Evolutionary conservation across 2,329 filamentous ascomycete genomes (phyloP), one percentile per base, ranked within the genome.

Genomic region (Xylariomycetidae sp.): DNA sequence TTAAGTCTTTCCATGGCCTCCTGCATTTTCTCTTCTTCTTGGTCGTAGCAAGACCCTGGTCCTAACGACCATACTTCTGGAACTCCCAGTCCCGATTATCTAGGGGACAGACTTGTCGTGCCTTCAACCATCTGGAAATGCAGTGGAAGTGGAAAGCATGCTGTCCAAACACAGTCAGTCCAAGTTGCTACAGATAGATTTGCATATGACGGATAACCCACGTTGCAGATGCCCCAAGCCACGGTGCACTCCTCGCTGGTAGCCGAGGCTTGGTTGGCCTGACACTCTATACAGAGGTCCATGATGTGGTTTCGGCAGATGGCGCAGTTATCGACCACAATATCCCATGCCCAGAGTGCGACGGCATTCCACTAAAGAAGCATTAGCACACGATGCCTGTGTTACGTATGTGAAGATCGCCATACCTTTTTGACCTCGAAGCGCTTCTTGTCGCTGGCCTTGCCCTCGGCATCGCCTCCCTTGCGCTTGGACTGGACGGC

Each of bases 101-200:
- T 27, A 98, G 72, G 12, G 92, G 92, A 59, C 92, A 98, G 31
- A 98, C 92, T 60, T 97, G 92, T 58, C 92, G 82, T n/a, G 92
- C 95, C 74, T 98, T 98, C 39, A 98, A 72, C 92, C 92, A 98
- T 65, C 92, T 80, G 10, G 92, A 97, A 58, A 98, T 98, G 71
- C 92, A 98, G 69, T 98, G 92, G 69, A 98, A 98, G 66, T 98
- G 92, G 74, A 98, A 98, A 18, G 92, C 92, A 58, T 98, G 92
- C 92, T 98, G 54, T n/a, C 8, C 8, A 23, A 8, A 23, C n/a
- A 23, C 8, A 8, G n/a, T 23, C n/a, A 23, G 6, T 38, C n/a
- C n/a, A n/a, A n/a, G n/a, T n/a, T n/a, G n/a, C n/a, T n/a, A n/a
- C n/a, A n/a, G n/a, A n/a, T n/a, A n/a, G n/a, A n/a, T n/a, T n/a